Evolutionary conservation across 2,329 filamentous ascomycete genomes (phyloP), one percentile per base, ranked within the genome.

Genomic region (Beauveria bassiana): DNA sequence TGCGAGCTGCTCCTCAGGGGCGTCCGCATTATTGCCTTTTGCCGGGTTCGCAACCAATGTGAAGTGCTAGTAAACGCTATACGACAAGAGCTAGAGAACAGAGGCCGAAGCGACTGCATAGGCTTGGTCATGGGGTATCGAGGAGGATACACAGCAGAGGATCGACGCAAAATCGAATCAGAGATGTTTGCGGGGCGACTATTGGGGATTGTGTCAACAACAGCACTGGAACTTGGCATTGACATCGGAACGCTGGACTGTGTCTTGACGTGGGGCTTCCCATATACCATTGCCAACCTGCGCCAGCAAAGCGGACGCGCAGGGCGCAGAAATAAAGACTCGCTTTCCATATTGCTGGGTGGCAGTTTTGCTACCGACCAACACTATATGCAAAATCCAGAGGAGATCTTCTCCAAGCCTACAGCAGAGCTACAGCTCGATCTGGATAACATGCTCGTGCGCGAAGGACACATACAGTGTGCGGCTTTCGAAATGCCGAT

Each of bases 121-220:
- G 84, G 84, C 31, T 81, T 93, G 52, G 91, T 99, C 1, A 97
- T 96, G 92, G 91, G 90, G 0, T 99, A 99, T 70, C 86, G 95
- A 64, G 95, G 95, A 26, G 95, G 95, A 0, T 99, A 99, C 70
- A 96, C 93, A 3, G 86, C 93, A 2, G 89, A 96, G 71, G 95
- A 99, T 69, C 83, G 95, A 61, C 85, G 95, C 20, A 81, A 84
- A 61, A 97, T 99, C 63, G 95, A 99, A 73, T 86, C 83, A 28
- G 93, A 98, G 71, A 98, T 99, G 95, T 99, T 99, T 67, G 90
- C 96, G 61, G 95, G 95, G 0, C 95, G 93, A 68, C 80, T 99
- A 1, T 81, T 97, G 64, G 95, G 95, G 1, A 96, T 99, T 61
- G 87, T 99, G 38, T 93, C 93, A 2, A 99, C 95, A 0, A 96